Evolutionary conservation across 2,329 filamentous ascomycete species (phyloP), one percentile per base, ranked within the genome.

Genomic region (Pestalotiopsis fici): DNA sequence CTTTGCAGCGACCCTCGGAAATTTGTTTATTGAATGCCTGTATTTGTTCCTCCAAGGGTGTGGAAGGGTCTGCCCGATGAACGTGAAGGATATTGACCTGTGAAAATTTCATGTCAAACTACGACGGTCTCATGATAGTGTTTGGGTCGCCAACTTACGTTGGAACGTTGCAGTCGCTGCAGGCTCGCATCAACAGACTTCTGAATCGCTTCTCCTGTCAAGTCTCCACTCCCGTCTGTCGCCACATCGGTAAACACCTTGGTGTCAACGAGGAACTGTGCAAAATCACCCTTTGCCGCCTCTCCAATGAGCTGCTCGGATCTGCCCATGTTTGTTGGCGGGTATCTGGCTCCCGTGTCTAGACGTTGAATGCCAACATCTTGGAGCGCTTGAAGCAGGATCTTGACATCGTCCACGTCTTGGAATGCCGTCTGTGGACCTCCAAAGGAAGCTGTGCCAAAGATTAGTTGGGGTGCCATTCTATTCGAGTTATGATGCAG

Each of bases 81-180:
- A 50, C 43, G 1, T 50, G 43, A 0, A 50, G 18, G 18, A 50
- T 18, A 12, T 50, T 50, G n/a, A 50, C n/a, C 43, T 50, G 43
- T 1, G 15, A 50, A 18, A 5, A 13, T 43, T 18, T 3, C 1
- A 50, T 50, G 4, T 50, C 43, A 50, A 11, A 50, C n/a, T n/a
- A 1, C 2, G 6, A 50, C 6, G 15, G 21, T 12, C n/a, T 3
- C 1, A 3, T 23, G 15, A 0, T 35, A 9, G 43, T 2, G 11
- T 3, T 9, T 5, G 18, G 6, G 7, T 9, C n/a, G 5, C 3
- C 18, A 9, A 50, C 43, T 50, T 50, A 50, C 43, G 11, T 18
- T 50, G 3, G 43, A 50, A 12, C 43, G 43, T 9, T 50, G 43
- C n/a, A 50, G 1, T 50, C n/a, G 1, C n/a, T 50, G 5, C n/a